phyloP scores from a whole-genome alignment of 2,329 filamentous ascomycete species.

The Ophiosphaerella herpotricha region DNA sequence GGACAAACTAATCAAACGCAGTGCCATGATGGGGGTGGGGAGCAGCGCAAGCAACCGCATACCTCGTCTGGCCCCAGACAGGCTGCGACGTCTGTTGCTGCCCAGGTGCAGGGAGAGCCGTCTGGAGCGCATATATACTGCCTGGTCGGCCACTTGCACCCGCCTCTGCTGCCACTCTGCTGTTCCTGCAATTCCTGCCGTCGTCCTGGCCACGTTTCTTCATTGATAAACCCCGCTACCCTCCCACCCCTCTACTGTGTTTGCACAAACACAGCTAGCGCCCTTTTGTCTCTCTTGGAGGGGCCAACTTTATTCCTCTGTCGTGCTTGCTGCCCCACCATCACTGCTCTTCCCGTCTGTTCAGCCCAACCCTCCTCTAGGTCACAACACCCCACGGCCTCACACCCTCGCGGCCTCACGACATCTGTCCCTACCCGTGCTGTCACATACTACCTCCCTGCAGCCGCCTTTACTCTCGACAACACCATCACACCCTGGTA shows the following conservation, averaged over 20 bases:
- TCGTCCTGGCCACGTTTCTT: conserved; percentile 8
- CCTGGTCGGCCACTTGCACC: conserved; percentile 15
- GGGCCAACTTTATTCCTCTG: conserved; percentile 27
- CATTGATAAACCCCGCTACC: conserved; percentile 6
- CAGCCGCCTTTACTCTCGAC: conserved; percentile 21
- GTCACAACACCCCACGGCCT: conserved; percentile 26
- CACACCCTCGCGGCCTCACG: conserved; percentile 9
- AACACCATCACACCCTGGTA: conserved; percentile 30
- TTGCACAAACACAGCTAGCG: conserved; percentile 37
- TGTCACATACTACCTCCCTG: conserved; percentile 19
- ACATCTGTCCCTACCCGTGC: conserved; percentile 24
- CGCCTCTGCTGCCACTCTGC: not conserved
- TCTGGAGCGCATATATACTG: conserved; percentile 15
- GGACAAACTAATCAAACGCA: conserved; percentile 35
- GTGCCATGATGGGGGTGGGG: conserved; percentile 17
- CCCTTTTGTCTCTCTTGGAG: conserved; percentile 32
- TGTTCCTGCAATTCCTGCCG: conserved; percentile 1
- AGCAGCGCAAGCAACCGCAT: conserved; percentile 13
- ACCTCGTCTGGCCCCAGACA: not conserved
- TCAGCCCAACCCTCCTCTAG: no score
- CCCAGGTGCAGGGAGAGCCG: conserved; percentile 11
- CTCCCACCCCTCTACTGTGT: conserved; percentile 1
- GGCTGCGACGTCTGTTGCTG: conserved; percentile 8
- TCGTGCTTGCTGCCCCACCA: conserved; percentile 32
- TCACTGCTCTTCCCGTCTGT: conserved; percentile 4